phyloP scores from a whole-genome alignment of 495 filamentous ascomycete species.

The Aspergillus sclerotiicarbonarius region DNA sequence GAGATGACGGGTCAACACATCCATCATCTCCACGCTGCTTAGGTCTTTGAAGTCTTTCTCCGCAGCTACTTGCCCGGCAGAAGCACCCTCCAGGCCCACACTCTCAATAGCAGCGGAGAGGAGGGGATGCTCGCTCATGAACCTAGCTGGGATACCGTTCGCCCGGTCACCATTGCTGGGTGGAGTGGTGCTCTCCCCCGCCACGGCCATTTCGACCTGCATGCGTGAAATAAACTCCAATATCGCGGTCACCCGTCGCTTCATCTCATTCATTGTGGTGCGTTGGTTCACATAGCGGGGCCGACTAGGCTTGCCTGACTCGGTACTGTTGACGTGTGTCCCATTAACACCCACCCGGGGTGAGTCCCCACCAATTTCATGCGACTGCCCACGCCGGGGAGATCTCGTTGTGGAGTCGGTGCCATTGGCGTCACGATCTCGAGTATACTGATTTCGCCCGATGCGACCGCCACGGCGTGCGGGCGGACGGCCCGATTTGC shows the following conservation, averaged over 20 bases:
- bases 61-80: slow-evolving; percentile 19
- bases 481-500: slow-evolving; percentile 67
- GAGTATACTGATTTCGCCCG: slow-evolving; percentile 85
- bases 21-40: slow-evolving; percentile 78
- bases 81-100: slow-evolving; percentile 13
- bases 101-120: slow-evolving; percentile 25
- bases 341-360: slow-evolving; percentile 38
- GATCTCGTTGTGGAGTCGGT: slow-evolving; percentile 46
- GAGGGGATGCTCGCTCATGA: background rate
- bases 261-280: slow-evolving; percentile 89
- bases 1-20: slow-evolving; percentile 68
- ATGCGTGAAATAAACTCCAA: slow-evolving; percentile 87
- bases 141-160: slow-evolving; percentile 37
- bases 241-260: slow-evolving; percentile 76
- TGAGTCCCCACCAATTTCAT: slow-evolving; percentile 53
- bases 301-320: slow-evolving; percentile 57
- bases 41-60: slow-evolving; percentile 64
- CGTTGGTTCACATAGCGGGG: slow-evolving; percentile 53
- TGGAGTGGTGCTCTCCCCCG: slow-evolving; percentile 40
- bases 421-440: slow-evolving; percentile 64
- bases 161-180: slow-evolving; percentile 35
- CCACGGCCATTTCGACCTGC: slow-evolving; percentile 80
- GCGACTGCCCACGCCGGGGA: slow-evolving; percentile 64
- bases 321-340: slow-evolving; percentile 40
- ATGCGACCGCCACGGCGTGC: slow-evolving; percentile 62